Percentiles rank a stretch among this genome's conserved stretches.
These are phyloP conservation scores for Warburgia ugandensis DNA, from an alignment of 164 flowering plant species.

Conservation along the genomic window DNA sequence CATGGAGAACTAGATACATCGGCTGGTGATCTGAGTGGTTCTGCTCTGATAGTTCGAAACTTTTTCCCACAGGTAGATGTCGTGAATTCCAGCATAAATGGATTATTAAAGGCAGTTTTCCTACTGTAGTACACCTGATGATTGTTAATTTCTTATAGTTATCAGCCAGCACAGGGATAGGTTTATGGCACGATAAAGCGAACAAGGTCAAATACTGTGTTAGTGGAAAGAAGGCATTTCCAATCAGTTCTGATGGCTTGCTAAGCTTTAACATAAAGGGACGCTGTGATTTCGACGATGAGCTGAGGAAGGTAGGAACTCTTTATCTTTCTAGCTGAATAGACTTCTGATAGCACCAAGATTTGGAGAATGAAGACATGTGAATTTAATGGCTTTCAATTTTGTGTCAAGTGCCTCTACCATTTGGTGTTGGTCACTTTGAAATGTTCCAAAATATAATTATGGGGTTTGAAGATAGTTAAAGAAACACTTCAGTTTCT, in stretches of 20 bases:
- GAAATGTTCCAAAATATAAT: too few species aligned
- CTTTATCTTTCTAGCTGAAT: not conserved
- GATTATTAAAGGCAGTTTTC: too few species aligned
- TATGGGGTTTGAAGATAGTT: too few species aligned
- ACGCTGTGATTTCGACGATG: constrained; percentile 40
- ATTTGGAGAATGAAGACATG: too few species aligned
- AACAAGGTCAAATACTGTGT: constrained; percentile 42
- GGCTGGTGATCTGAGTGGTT: constrained; percentile 40
- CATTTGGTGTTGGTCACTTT: too few species aligned
- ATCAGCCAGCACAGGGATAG: constrained; percentile 57
- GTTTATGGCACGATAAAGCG: constrained; percentile 44
- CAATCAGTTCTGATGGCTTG: constrained; percentile 40
- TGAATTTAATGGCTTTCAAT: too few species aligned
- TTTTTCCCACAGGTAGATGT: constrained; percentile 63
- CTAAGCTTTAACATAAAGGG: constrained; percentile 67
- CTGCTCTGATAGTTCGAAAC: constrained; percentile 46
- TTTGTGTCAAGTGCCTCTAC: too few species aligned
- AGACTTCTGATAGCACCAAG: too few species aligned
- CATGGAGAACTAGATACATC: constrained; percentile 80
- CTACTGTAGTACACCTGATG: too few species aligned
- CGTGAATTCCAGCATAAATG: too few species aligned
- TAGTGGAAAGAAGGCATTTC: constrained; percentile 66
- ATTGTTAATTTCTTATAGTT: constrained; percentile 25
- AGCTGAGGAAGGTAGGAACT: constrained; percentile 56
- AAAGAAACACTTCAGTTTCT: too few species aligned